These are phyloP conservation scores for Ophiosphaerella korrae DNA, from an alignment of 2,329 filamentous ascomycete genomes.

Conservation along the genomic window DNA sequence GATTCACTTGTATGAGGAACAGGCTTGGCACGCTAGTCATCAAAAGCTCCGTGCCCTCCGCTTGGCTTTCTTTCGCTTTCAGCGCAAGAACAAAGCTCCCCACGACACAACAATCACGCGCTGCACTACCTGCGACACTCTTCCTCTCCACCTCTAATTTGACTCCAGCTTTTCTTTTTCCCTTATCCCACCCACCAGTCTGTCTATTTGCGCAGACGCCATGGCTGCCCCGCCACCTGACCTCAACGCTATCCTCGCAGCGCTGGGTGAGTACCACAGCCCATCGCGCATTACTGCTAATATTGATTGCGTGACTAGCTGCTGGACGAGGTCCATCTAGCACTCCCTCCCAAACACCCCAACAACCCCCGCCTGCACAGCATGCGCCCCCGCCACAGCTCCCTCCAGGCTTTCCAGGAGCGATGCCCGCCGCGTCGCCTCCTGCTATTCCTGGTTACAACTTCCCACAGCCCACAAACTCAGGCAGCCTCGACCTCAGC, in stretches of 20 bases:
- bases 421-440: conserved; percentile 48
- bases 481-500: conserved; percentile 80
- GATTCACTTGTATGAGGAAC: no score
- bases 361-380: conserved; percentile 47
- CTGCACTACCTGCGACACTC: conserved; percentile 6
- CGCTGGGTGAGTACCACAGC: conserved; percentile 38
- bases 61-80: conserved; percentile 24
- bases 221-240: conserved; percentile 45
- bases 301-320: conserved; percentile 43
- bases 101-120: conserved; percentile 12
- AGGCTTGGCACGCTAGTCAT: not conserved
- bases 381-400: conserved; percentile 51
- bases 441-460: conserved; percentile 52
- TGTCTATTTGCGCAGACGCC: conserved; percentile 12
- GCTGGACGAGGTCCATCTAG: conserved; percentile 52
- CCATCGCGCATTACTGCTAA: not conserved
- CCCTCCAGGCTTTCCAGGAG: conserved; percentile 52
- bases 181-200: conserved; percentile 3
- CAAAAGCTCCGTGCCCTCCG: conserved; percentile 8
- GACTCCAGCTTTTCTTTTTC: not conserved
- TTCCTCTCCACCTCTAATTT: not conserved
- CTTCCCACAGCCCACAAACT: conserved; percentile 71
- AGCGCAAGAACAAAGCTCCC: conserved; percentile 12
- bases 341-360: conserved; percentile 54
- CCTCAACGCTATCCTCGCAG: conserved; percentile 47